A percentile compares a stretch with the other conserved stretches of the same genome.
phyloP scores from a whole-genome alignment of 768 basidiomycete species.

The Boletus reticuloceps region DNA sequence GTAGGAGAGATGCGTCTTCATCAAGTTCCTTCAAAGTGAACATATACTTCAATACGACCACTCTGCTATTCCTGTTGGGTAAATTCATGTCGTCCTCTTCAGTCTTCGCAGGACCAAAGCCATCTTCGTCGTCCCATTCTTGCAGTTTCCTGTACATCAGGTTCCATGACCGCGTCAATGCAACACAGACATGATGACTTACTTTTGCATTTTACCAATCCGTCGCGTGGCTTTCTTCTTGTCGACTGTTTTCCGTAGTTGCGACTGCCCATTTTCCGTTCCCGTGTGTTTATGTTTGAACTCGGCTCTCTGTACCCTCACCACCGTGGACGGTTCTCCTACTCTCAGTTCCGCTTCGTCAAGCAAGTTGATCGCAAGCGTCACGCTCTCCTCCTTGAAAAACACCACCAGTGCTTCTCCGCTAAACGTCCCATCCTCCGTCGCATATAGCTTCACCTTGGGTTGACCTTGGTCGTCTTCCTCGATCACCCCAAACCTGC shows the following conservation, averaged over 20 bases:
- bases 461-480: constrained; percentile 88
- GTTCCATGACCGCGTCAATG: background rate
- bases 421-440: constrained; percentile 82
- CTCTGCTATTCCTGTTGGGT: constrained; percentile 59
- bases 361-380: constrained; percentile 75
- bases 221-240: constrained; percentile 75
- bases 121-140: constrained; percentile 95
- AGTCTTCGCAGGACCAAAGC: constrained; percentile 72
- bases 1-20: constrained; percentile 77
- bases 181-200: constrained; percentile 1
- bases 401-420: constrained; percentile 96
- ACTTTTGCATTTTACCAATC: constrained; percentile 90
- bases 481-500: constrained; percentile 88
- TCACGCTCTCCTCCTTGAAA: constrained; percentile 96
- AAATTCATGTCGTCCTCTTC: constrained; percentile 48
- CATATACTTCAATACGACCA: constrained; percentile 95
- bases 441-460: constrained; percentile 95
- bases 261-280: constrained; percentile 39
- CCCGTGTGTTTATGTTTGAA: constrained; percentile 66
- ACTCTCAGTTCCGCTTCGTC: constrained; percentile 91
- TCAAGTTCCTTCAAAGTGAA: constrained; percentile 85
- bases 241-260: constrained; percentile 62
- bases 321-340: constrained; percentile 70
- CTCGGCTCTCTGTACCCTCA: constrained; percentile 74
- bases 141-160: constrained; percentile 66